Evolutionary conservation across 306 rosid species (phyloP), one percentile per base, ranked within the genome.

Genomic region (Casuarina cunninghamiana): DNA sequence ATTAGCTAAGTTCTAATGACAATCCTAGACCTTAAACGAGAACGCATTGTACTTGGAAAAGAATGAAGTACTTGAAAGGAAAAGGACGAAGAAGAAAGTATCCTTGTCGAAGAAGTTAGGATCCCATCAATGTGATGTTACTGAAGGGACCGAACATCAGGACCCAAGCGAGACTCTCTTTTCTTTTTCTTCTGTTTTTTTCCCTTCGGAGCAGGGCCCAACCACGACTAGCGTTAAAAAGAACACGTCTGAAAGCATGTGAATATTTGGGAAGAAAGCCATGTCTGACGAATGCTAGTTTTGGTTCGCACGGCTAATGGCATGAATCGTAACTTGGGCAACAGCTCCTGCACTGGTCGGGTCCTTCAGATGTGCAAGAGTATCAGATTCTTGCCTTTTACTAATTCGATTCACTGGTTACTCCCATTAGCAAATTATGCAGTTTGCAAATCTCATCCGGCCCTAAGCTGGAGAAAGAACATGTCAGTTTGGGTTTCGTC

Each of bases 191-290:
- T 8, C 48, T 55, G 5, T 32, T 6, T n/a, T 55, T 55, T 55
- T 10, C 10, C 26, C 26, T 3, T 55, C 26, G 2, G 62, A 4
- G 5, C 12, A 9, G 37, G 13, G 5, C 42, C 67, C 39, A 60
- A 32, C 11, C 2, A n/a, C 62, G 73, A 76, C 55, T 10, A 2
- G 5, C 68, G 61, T 72, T 67, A 49, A 62, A 42, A 15, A 8
- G 61, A 7, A 26, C 1, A 26, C 0, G 69, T 74, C 83, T 71
- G 78, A 74, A 80, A 65, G 79, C 67, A 49, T 71, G 81, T 74
- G 72, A 82, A 46, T 80, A 57, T 44, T 76, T 74, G 54, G 50
- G 77, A 65, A 78, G 69, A 86, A 83, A 86, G 86, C 53, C 45
- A 63, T 41, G 39, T 75, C 75, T 81, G 79, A 81, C 79, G 26